Percentiles rank a stretch among this genome's conserved stretches.
phyloP scores from a whole-genome alignment of 2,329 filamentous ascomycete genomes.

The Alternaria dauci region DNA sequence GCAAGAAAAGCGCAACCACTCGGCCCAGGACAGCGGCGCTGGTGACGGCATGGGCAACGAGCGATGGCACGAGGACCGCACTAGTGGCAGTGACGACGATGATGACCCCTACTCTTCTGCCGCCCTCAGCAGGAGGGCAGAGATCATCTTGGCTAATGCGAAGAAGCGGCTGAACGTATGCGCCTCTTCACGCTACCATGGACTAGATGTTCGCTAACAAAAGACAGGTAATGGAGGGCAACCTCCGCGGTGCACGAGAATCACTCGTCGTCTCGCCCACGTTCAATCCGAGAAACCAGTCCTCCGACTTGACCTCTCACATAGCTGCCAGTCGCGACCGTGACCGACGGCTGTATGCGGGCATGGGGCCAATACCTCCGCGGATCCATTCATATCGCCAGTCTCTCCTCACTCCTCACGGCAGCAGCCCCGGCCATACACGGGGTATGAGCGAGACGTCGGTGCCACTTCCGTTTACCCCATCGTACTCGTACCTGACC shows the following conservation, averaged over 20 bases:
- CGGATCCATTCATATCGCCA: conserved; percentile 42
- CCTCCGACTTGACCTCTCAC: conserved; percentile 45
- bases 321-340: conserved; percentile 47
- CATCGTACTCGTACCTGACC: conserved; percentile 41
- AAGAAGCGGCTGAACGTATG: conserved; percentile 87
- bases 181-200: conserved; percentile 4
- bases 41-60: conserved; percentile 49
- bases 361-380: conserved; percentile 49
- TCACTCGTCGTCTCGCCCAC: conserved; percentile 66
- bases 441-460: conserved; percentile 55
- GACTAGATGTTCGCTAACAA: conserved; percentile 33
- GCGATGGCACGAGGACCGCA: conserved; percentile 47
- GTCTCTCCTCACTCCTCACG: conserved; percentile 42
- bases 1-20: conserved; percentile 42
- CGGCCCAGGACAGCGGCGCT: conserved; percentile 46
- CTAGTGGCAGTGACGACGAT: conserved; percentile 54
- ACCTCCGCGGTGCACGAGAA: conserved; percentile 79
- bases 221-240: conserved; percentile 87
- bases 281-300: conserved; percentile 53
- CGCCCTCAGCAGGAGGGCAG: conserved; percentile 69
- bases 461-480: conserved; percentile 44
- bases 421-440: conserved; percentile 48
- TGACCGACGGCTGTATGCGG: conserved; percentile 47
- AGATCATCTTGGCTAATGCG: conserved; percentile 90
- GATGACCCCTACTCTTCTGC: conserved; percentile 75